phyloP scores from a whole-genome alignment of 345 rosid species.

The Gossypium herbaceum region DNA sequence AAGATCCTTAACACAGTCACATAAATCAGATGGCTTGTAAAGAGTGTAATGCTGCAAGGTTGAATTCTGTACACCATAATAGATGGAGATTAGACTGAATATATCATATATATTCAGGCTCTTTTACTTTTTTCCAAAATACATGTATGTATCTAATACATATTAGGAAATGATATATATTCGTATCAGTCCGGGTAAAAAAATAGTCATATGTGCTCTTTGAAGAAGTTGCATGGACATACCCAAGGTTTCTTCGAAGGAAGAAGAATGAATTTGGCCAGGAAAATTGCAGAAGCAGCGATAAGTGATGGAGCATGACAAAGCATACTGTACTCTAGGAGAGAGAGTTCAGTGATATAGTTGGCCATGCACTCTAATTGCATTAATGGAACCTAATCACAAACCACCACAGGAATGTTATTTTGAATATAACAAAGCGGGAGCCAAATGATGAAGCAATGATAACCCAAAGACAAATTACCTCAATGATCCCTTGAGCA shows the following conservation, averaged over 20 bases:
- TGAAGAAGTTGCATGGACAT: slow-evolving; percentile 12
- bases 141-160: too few species aligned
- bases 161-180: too few species aligned
- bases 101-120: too few species aligned
- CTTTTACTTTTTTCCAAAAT: too few species aligned
- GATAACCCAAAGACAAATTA: slow-evolving; percentile 18
- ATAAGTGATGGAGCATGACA: slow-evolving; percentile 67
- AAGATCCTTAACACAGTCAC: slow-evolving; percentile 65
- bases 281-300: slow-evolving; percentile 87
- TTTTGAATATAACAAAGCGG: too few species aligned
- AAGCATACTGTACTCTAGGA: slow-evolving; percentile 78
- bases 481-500: slow-evolving; percentile 80
- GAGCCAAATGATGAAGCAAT: too few species aligned
- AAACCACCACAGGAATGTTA: neutral
- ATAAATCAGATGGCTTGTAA: slow-evolving; percentile 59
- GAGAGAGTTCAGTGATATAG: slow-evolving; percentile 71
- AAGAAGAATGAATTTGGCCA: slow-evolving; percentile 60
- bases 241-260: slow-evolving; percentile 93
- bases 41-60: slow-evolving; percentile 85
- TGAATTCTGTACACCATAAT: slow-evolving; percentile 43
- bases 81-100: neutral
- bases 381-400: slow-evolving; percentile 49
- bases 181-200: too few species aligned
- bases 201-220: too few species aligned
- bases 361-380: slow-evolving; percentile 80